Conservation (phyloP, 208 protist genomes). For the Phytomonas sp. region DNA sequence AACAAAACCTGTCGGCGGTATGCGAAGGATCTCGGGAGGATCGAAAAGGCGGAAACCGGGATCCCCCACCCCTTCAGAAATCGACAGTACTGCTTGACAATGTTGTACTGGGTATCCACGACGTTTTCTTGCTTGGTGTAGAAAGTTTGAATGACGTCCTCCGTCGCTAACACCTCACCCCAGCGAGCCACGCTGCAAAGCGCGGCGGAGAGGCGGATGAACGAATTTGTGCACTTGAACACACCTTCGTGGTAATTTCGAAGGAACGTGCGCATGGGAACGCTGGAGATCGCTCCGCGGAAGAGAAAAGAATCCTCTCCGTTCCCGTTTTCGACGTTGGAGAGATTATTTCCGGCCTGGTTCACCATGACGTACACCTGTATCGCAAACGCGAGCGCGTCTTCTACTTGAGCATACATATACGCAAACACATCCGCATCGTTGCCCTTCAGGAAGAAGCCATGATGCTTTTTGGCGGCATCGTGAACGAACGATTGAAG, state of each 20-base stretch:
- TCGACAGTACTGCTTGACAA: constrained; percentile 39
- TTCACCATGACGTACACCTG: constrained; percentile 70
- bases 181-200: constrained; percentile 55
- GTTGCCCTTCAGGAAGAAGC: constrained; percentile 81
- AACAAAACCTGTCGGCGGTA: constrained; percentile 46
- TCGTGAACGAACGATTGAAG: constrained; percentile 38
- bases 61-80: constrained; percentile 37
- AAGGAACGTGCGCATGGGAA: constrained; percentile 59
- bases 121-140: constrained; percentile 64
- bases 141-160: constrained; percentile 62
- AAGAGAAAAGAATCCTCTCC: constrained; percentile 48
- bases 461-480: constrained; percentile 50
- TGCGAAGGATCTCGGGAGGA: constrained; percentile 66
- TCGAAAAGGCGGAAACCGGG: constrained; percentile 62
- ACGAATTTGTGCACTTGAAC: constrained; percentile 59
- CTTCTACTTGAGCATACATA: constrained; percentile 69
- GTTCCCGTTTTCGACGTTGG: not conserved
- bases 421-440: constrained; percentile 70
- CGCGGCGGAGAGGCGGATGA: constrained; percentile 56
- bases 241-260: constrained; percentile 36
- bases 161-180: constrained; percentile 73
- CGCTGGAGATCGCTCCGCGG: constrained; percentile 51
- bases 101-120: constrained; percentile 71
- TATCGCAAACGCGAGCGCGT: constrained; percentile 65
- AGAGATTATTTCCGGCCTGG: constrained; percentile 20